phyloP scores from a whole-genome alignment of 129 eudicot species.

The Deinandra increscens region DNA sequence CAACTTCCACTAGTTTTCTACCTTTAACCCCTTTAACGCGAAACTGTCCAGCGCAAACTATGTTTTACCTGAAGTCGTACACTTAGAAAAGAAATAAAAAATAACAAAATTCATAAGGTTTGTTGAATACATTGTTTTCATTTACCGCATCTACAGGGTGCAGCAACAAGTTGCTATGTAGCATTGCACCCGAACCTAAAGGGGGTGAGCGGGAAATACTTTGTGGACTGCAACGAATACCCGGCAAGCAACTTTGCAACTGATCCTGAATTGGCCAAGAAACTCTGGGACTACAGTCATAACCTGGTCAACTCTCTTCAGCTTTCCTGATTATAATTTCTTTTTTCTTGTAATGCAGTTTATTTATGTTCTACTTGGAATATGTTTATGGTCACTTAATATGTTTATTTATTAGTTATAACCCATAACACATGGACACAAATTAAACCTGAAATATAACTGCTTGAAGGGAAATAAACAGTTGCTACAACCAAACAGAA shows the following conservation, averaged over 20 bases:
- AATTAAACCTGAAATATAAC: too few relatives aligned
- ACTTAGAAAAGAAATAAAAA: too few relatives aligned
- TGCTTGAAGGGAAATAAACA: too few relatives aligned
- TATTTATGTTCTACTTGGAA: slow-evolving; percentile 9
- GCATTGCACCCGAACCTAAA: slow-evolving; percentile 76
- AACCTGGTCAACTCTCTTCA: slow-evolving; percentile 54
- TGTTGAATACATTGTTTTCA: background rate
- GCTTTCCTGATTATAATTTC: background rate
- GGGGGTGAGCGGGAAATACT: slow-evolving; percentile 78
- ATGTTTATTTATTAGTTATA: too few relatives aligned
- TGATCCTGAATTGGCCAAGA: slow-evolving; percentile 58
- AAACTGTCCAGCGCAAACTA: too few relatives aligned
- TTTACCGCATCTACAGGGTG: slow-evolving; percentile 55
- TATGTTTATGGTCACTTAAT: background rate
- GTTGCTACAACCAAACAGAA: too few relatives aligned
- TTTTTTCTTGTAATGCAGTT: background rate
- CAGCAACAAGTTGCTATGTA: slow-evolving; percentile 91
- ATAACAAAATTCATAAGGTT: background rate
- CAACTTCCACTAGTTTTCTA: too few relatives aligned
- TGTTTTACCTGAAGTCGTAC: too few relatives aligned
- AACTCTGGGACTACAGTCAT: slow-evolving; percentile 84
- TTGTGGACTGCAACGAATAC: slow-evolving; percentile 77
- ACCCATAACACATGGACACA: too few relatives aligned
- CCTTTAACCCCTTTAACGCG: too few relatives aligned
- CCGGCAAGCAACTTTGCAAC: slow-evolving; percentile 52